phyloP scores from a whole-genome alignment of 305 asterid species.

The Rubia peregrina region DNA sequence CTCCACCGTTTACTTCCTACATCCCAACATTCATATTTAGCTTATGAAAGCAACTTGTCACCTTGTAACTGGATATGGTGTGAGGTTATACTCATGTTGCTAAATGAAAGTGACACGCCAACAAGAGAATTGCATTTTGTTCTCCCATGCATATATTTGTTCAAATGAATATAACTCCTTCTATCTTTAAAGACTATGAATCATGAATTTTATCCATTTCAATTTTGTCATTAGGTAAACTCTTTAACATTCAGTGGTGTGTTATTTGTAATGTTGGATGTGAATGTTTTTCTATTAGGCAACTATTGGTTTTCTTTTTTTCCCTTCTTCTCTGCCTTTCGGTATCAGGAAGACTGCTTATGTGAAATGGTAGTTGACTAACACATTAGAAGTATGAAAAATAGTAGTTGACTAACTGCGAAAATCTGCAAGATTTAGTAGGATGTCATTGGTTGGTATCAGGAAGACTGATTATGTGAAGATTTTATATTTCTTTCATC shows the following conservation, averaged over 20 bases:
- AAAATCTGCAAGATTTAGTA: background rate
- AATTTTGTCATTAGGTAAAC: background rate
- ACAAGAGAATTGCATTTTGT: slow-evolving; percentile 10
- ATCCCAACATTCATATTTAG: background rate
- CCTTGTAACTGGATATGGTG: slow-evolving; percentile 17
- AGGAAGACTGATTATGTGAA: background rate
- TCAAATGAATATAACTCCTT: background rate
- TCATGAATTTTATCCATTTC: background rate
- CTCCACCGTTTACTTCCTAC: too few relatives aligned
- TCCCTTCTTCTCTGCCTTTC: background rate
- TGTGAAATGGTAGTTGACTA: background rate
- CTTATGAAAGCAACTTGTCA: slow-evolving; percentile 20
- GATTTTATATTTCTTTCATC: background rate
- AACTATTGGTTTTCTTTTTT: background rate
- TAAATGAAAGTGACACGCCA: slow-evolving; percentile 12
- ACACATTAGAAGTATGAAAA: background rate
- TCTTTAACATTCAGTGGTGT: background rate
- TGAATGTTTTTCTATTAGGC: background rate
- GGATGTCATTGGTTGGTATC: background rate
- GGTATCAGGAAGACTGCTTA: background rate
- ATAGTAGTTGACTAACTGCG: background rate
- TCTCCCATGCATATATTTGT: slow-evolving; percentile 9
- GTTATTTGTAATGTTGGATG: background rate
- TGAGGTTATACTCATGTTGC: slow-evolving; percentile 17
- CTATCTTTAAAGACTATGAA: background rate